Evolutionary conservation across 805 yeast species (phyloP), one percentile per base, ranked within the genome.

Genomic region (Lipomyces yamadae): DNA sequence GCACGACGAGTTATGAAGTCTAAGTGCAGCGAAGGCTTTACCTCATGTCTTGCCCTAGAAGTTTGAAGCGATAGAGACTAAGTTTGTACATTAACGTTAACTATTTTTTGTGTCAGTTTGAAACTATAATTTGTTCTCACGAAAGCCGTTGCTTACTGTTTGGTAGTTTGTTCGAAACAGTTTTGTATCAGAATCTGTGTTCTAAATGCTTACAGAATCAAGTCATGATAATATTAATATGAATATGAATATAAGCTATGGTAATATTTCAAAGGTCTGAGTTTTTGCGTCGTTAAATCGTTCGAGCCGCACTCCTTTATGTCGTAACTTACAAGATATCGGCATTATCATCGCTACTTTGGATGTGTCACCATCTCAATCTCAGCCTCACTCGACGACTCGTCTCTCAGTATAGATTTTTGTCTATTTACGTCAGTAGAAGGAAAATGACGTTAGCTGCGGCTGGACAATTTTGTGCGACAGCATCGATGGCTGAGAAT

Each of bases 401-500:
- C 48, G 7, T 42, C 24, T 42, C 24, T 24, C 48, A 42, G n/a
- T 42, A 42, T n/a, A 42, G 48, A 35, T n/a, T 42, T n/a, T 6
- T 4, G 4, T 37, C 48, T 13, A 5, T 1, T 42, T 42, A 42
- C 24, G 2, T n/a, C 1, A 6, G 24, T 15, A 15, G 24, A 15
- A 4, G 32, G 29, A 63, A n/a, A 59, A 86, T 85, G 88, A 85
- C 83, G 4, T 76, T 84, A 45, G 82, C 92, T 15, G 97, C 96
- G 29, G 91, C 91, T 24, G 98, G 96, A 0, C 98, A 94, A 76
- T 78, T 94, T 66, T 87, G 93, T 71, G 89, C 97, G 0, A 85
- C 93, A 0, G 81, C 90, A 0, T 84, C 84, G 50, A 76, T 92
- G 33, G 74, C 77, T 1, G 81, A 81, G 30, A 94, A 94, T 72